Conservation (phyloP, 768 basidiomycete species). For the Austroboletus eburneus region DNA sequence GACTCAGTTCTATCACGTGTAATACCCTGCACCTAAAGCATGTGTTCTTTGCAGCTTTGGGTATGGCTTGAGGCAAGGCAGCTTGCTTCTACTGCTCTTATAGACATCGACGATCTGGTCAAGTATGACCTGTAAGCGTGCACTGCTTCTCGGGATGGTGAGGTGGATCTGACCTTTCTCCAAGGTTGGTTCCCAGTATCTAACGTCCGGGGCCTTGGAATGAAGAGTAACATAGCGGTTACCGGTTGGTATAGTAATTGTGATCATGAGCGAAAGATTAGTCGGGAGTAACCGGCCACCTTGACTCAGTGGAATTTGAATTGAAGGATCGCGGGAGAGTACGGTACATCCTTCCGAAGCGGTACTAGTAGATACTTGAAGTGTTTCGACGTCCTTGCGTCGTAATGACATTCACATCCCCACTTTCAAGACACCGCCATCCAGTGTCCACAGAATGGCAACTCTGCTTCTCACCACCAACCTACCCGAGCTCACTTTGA, state of each 20-base stretch:
- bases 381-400: neutral
- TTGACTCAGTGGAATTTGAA: too few relatives aligned
- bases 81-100: slow-evolving; percentile 72
- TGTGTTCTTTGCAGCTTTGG: slow-evolving; percentile 61
- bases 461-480: slow-evolving; percentile 49
- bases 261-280: too few relatives aligned
- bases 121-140: slow-evolving; percentile 80
- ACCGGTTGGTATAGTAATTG: too few relatives aligned
- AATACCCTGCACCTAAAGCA: neutral
- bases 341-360: slow-evolving; percentile 11
- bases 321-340: too few relatives aligned
- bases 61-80: slow-evolving; percentile 90
- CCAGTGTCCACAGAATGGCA: slow-evolving; percentile 17
- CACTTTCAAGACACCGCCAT: neutral
- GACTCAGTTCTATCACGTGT: slow-evolving; percentile 17
- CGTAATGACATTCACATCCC: neutral
- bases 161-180: slow-evolving; percentile 12
- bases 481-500: slow-evolving; percentile 57
- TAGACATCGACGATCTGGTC: slow-evolving; percentile 80
- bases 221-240: too few relatives aligned
- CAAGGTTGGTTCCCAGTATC: slow-evolving; percentile 50
- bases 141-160: neutral
- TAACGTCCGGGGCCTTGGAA: slow-evolving; percentile 18
- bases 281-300: too few relatives aligned
- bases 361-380: slow-evolving; percentile 1